Evolutionary conservation across 371 early-diverging fungal species (phyloP).

Genomic region (Vittaforma corneae): DNA sequence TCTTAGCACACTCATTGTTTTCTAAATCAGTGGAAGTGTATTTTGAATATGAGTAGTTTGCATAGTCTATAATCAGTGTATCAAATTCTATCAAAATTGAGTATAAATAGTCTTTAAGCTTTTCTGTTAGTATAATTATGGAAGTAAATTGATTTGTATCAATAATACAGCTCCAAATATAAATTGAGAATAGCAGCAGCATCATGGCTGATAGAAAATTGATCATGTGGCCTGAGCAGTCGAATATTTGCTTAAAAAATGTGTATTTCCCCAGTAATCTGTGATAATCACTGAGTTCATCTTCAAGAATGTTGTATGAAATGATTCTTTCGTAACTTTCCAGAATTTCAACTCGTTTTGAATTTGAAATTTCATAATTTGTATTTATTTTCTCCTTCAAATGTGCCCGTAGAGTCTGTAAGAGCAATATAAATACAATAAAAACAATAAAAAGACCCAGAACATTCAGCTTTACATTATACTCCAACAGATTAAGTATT

Average conservation of each 20-base stretch:
- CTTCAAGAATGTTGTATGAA: not conserved
- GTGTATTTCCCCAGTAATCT: not conserved
- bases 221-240: not conserved
- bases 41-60: too few relatives aligned
- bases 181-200: not conserved
- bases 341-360: conserved; percentile 1
- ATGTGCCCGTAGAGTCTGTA: not conserved
- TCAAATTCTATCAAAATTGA: conserved; percentile 41
- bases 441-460: not conserved
- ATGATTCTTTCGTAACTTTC: conserved; percentile 4
- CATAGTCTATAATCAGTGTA: conserved; percentile 42
- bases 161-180: conserved; percentile 16
- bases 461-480: not conserved
- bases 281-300: not conserved
- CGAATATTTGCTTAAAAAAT: not conserved
- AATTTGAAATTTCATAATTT: not conserved
- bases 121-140: conserved; percentile 9
- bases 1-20: too few relatives aligned
- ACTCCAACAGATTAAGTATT: not conserved
- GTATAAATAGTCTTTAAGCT: conserved; percentile 53
- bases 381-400: not conserved
- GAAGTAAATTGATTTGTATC: conserved; percentile 64
- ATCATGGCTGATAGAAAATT: not conserved
- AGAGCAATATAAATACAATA: not conserved
- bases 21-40: too few relatives aligned